Conservation (phyloP, 2,329 filamentous ascomycete genomes). For the Cadophora gregata region DNA sequence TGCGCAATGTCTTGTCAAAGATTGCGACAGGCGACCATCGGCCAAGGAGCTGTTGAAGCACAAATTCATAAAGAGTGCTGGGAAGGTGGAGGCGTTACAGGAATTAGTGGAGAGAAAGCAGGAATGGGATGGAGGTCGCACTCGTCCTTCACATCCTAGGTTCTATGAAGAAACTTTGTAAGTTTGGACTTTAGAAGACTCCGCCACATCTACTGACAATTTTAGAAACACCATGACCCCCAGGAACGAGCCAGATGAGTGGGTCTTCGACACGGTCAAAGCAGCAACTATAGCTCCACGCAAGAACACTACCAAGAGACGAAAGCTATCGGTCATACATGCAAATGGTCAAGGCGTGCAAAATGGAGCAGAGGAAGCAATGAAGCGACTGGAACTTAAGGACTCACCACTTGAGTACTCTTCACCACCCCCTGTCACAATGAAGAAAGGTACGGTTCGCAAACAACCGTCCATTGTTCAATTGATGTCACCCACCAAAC, state of each 20-base stretch:
- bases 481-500: conserved; percentile 41
- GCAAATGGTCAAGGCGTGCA: conserved; percentile 46
- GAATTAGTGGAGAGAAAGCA: conserved; percentile 86
- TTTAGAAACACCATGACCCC: conserved; percentile 68
- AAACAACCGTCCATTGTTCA: conserved; percentile 47
- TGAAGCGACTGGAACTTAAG: conserved; percentile 65
- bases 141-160: conserved; percentile 71
- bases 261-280: conserved; percentile 95
- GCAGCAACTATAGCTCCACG: conserved; percentile 64
- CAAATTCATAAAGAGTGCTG: conserved; percentile 84
- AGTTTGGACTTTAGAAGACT: conserved; percentile 34
- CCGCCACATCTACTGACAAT: conserved; percentile 30
- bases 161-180: conserved; percentile 94
- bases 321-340: conserved; percentile 63
- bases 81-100: conserved; percentile 85
- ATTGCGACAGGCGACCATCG: conserved; percentile 81
- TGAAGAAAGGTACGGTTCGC: conserved; percentile 63
- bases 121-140: conserved; percentile 78
- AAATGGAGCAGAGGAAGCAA: conserved; percentile 57
- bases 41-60: conserved; percentile 89
- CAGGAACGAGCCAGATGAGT: conserved; percentile 78
- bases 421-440: conserved; percentile 60
- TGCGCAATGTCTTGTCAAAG: conserved; percentile 87
- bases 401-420: conserved; percentile 63
- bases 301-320: conserved; percentile 58